phyloP scores from a whole-genome alignment of 108 stramenopile genomes.

The Schizochytrium sp. region DNA sequence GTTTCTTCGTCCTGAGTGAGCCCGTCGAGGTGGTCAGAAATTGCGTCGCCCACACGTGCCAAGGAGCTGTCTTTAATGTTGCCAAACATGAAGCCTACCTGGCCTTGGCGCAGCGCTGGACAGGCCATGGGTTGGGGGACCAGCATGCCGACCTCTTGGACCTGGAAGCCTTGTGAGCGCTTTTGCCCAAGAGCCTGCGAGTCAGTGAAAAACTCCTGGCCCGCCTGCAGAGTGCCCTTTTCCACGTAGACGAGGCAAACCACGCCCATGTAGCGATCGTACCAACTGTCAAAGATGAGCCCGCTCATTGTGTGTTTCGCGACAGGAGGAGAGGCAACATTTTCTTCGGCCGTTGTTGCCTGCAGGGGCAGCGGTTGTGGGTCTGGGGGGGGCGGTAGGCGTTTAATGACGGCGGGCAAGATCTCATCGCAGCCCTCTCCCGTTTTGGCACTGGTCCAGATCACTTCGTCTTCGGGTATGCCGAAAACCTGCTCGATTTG shows the following conservation, averaged over 20 bases:
- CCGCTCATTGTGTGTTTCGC: slow-evolving; percentile 52
- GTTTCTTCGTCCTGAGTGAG: background rate
- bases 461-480: slow-evolving; percentile 2
- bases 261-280: slow-evolving; percentile 77
- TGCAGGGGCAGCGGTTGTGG: no score
- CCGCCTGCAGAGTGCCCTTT: slow-evolving; percentile 67
- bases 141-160: slow-evolving; percentile 84
- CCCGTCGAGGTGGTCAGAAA: slow-evolving; percentile 53
- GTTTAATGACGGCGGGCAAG: background rate
- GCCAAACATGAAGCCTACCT: slow-evolving; percentile 86
- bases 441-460: slow-evolving; percentile 18
- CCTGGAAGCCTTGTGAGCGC: slow-evolving; percentile 59
- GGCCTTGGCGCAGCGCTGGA: slow-evolving; percentile 56
- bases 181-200: background rate
- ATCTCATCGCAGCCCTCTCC: slow-evolving; percentile 13
- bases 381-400: background rate
- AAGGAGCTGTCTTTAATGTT: slow-evolving; percentile 78
- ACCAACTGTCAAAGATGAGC: slow-evolving; percentile 92
- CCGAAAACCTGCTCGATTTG: slow-evolving; percentile 93
- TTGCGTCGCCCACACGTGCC: slow-evolving; percentile 77
- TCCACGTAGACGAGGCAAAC: slow-evolving; percentile 90
- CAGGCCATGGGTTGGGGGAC: slow-evolving; percentile 64
- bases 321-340: background rate
- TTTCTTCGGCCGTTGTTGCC: background rate
- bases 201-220: slow-evolving; percentile 7